Base-by-base conservation (phyloP, 2,329 filamentous ascomycete species). In the Colletotrichum euphorbiae region DNA sequence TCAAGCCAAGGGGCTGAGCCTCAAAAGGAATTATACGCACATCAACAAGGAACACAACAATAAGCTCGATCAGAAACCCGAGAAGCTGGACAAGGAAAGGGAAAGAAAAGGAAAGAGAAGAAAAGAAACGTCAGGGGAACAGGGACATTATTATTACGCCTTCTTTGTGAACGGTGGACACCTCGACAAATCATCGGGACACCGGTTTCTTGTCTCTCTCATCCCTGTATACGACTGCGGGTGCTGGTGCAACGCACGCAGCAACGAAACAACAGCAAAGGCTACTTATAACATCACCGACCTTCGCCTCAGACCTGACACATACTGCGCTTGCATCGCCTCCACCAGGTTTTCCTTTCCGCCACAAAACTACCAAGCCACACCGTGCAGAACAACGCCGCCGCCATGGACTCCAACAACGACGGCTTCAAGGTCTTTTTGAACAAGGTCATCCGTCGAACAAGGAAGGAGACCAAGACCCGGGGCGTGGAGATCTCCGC, bases 401-500 rank as follows among this genome's bases (percentile, higher is more conserved):
- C 64, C 33, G 48, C 66, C 54, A 69, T 67, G 61, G 77, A 79
- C 38, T 72, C 82, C 68, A 80, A 78, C 66, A 80, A 78, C 73
- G 73, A 78, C 72, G 79, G 83, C 74, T 77, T 85, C 74, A 80
- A 80, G 71, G 79, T 79, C 66, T 74, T 84, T 52, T 80, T 79
- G 72, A 75, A 78, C 28, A 84, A 82, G 33, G 75, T 85, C 45
- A 82, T 84, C 65, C 79, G 76, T 38, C 75, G 81, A 50, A 17
- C 24, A 28, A 78, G 80, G 63, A 84, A 83, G 74, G 76, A 83
- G 73, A 75, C 78, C 52, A 82, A 82, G 73, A 75, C 24, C 15
- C n/a, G 76, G 19, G 74, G 72, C n/a, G 67, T 83, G 13, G 78
- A 84, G 59, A 87, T 87, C 75, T 89, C 86, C 56, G 82, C 83